These are phyloP conservation scores for Trichaptum fuscoviolaceum DNA, from an alignment of 768 basidiomycete species.

Conservation along the genomic window DNA sequence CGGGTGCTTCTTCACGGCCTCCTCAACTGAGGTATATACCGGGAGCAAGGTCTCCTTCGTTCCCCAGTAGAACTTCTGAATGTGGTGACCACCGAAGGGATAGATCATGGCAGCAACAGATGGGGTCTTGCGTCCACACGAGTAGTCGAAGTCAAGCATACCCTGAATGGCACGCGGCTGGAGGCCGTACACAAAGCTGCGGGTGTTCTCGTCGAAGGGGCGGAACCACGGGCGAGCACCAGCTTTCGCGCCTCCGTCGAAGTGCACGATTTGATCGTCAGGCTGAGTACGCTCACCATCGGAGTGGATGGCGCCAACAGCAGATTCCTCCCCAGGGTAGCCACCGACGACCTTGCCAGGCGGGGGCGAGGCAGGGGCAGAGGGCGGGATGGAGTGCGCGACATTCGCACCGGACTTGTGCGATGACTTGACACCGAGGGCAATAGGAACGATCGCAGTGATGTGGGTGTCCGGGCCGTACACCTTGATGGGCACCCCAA, in stretches of 20 bases:
- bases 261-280: conserved; percentile 86
- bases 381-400: conserved; percentile 35
- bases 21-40: conserved; percentile 88
- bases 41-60: conserved; percentile 98
- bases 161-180: conserved; percentile 99
- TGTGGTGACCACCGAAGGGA: conserved; percentile 99
- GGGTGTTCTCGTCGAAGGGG: conserved; percentile 91
- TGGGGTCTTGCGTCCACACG: conserved; percentile 86
- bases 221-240: conserved; percentile 70
- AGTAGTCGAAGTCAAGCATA: conserved; percentile 98
- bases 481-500: conserved; percentile 95
- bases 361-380: conserved; percentile 44
- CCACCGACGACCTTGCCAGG: conserved; percentile 27
- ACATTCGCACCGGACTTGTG: conserved; percentile 24
- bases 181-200: conserved; percentile 96
- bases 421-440: conserved; percentile 78
- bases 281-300: conserved; percentile 79
- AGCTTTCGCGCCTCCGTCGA: conserved; percentile 47
- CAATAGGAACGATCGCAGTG: conserved; percentile 97
- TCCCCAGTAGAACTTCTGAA: conserved; percentile 99
- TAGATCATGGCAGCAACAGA: conserved; percentile 99
- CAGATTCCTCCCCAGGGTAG: conserved; percentile 28
- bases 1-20: conserved; percentile 90
- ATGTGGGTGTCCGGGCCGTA: conserved; percentile 99
- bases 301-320: conserved; percentile 68